phyloP scores from a whole-genome alignment of 2,329 filamentous ascomycete genomes.

The Venturia asperata region DNA sequence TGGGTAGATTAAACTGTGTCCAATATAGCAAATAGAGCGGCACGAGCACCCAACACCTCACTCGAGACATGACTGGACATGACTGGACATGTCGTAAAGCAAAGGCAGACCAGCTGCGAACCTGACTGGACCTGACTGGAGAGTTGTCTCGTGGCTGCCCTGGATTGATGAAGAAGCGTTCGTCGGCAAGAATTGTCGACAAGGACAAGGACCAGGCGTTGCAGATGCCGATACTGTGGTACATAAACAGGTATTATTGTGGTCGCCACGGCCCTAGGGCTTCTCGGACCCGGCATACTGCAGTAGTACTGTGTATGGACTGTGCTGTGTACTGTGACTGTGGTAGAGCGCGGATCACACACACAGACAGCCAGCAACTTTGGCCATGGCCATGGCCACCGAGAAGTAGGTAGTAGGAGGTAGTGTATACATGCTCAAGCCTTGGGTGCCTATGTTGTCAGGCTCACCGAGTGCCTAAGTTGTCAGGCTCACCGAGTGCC shows the following conservation, averaged over 20 bases:
- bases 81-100: background rate
- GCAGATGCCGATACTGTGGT: background rate
- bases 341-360: background rate
- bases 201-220: background rate
- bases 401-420: too few species aligned
- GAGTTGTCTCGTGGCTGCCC: background rate
- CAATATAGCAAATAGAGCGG: constrained; percentile 4
- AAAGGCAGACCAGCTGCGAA: background rate
- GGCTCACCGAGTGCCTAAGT: background rate
- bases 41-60: constrained; percentile 1
- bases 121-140: background rate
- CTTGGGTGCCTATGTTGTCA: background rate
- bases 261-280: background rate
- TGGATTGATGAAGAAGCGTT: background rate
- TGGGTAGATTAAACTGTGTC: constrained; percentile 4
- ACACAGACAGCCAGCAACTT: too few species aligned
- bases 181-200: background rate
- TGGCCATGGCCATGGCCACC: background rate
- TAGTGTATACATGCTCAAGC: too few species aligned
- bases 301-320: too few species aligned
- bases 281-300: too few species aligned
- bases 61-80: background rate
- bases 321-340: too few species aligned
- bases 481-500: background rate
- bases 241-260: too few species aligned